phyloP scores from a whole-genome alignment of 768 basidiomycete genomes.

The Tulasnella sp. region DNA sequence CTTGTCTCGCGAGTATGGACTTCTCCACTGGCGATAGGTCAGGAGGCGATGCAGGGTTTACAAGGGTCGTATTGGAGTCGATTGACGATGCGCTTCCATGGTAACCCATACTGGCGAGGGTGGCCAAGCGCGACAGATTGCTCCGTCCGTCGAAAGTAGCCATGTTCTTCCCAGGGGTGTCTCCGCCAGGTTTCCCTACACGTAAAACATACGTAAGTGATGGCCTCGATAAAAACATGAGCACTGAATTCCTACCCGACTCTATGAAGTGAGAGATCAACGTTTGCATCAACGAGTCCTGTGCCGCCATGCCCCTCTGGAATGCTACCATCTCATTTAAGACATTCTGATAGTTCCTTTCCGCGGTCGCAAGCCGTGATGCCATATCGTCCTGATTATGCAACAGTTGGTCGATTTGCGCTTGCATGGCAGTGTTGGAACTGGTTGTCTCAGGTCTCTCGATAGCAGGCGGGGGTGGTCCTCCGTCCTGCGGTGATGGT shows the following conservation, averaged over 20 bases:
- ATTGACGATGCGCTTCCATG: conserved; percentile 9
- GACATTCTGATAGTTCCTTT: conserved; percentile 54
- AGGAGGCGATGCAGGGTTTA: conserved; percentile 6
- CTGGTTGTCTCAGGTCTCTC: conserved; percentile 20
- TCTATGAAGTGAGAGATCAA: conserved; percentile 73
- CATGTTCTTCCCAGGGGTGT: conserved; percentile 1
- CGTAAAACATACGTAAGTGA: background rate
- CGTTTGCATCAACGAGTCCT: conserved; percentile 73
- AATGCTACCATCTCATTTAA: conserved; percentile 62
- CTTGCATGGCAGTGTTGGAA: conserved; percentile 30
- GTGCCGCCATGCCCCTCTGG: conserved; percentile 66
- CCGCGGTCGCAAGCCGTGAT: conserved; percentile 44
- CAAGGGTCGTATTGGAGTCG: conserved; percentile 11
- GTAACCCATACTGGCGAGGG: conserved; percentile 7
- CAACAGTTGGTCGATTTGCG: conserved; percentile 38
- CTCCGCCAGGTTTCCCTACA: conserved; percentile 9
- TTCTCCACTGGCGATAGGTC: conserved; percentile 11
- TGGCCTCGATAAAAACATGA: conserved; percentile 38
- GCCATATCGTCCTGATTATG: conserved; percentile 42
- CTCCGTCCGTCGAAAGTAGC: background rate
- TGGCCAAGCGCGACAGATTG: background rate
- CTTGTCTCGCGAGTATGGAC: conserved; percentile 4
- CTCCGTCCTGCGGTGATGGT: conserved; percentile 20
- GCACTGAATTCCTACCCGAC: conserved; percentile 41
- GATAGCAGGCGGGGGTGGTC: background rate